These are phyloP conservation scores for Panaeolus papilionaceus DNA, from an alignment of 768 basidiomycete genomes.

Conservation along the genomic window DNA sequence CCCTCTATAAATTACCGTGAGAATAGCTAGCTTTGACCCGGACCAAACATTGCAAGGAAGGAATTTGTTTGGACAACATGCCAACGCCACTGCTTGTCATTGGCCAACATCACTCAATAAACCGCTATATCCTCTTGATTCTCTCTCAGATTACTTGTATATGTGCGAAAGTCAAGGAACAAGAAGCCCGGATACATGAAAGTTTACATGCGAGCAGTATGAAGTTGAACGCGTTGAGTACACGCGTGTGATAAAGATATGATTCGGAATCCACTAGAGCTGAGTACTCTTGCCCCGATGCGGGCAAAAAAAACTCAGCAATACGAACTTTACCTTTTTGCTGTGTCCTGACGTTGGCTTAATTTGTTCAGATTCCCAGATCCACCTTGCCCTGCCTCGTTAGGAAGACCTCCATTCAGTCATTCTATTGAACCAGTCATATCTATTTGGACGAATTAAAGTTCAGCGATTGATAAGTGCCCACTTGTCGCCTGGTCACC, in stretches of 20 bases:
- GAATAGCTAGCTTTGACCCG: background rate
- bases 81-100: slow-evolving; percentile 12
- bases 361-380: background rate
- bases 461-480: slow-evolving; percentile 1
- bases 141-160: background rate
- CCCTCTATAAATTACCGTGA: slow-evolving; percentile 7
- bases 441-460: slow-evolving; percentile 1
- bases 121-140: background rate
- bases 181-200: background rate
- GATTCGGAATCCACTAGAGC: background rate
- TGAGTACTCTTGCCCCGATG: slow-evolving; percentile 10
- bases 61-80: background rate
- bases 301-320: background rate
- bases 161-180: background rate
- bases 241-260: slow-evolving; percentile 5
- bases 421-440: background rate
- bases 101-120: background rate
- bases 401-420: background rate
- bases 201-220: background rate
- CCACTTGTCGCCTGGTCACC: background rate
- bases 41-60: background rate
- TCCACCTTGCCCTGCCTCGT: slow-evolving; percentile 1
- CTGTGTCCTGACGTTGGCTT: background rate
- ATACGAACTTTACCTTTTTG: slow-evolving; percentile 13
- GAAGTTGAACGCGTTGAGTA: background rate